Percentiles rank a stretch among this genome's conserved stretches.
Evolutionary conservation across 495 filamentous ascomycete genomes (phyloP).

Genomic region (Talaromyces thailandensis): DNA sequence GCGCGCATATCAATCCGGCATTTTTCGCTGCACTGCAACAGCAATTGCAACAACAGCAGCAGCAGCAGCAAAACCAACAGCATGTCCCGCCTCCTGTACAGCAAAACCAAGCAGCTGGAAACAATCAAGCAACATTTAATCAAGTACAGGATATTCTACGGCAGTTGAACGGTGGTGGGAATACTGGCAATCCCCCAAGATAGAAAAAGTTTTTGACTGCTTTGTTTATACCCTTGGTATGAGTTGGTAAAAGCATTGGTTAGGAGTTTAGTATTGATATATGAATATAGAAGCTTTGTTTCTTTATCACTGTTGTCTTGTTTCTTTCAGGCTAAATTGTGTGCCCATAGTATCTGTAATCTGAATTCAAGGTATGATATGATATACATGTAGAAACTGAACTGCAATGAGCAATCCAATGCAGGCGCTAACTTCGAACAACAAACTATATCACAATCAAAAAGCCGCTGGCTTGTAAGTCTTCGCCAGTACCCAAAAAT

Average conservation of each 20-base stretch:
- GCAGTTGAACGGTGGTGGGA: conserved; percentile 14
- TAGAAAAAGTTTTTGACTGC: background rate
- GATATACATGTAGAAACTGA: background rate
- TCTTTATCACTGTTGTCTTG: background rate
- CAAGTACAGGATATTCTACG: conserved; percentile 39
- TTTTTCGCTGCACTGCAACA: conserved; percentile 47
- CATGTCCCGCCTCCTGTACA: conserved; percentile 16
- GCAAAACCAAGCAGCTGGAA: conserved; percentile 22
- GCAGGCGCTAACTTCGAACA: background rate
- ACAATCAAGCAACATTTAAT: conserved; percentile 24
- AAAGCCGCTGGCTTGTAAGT: conserved; percentile 33
- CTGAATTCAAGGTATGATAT: background rate
- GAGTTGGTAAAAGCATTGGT: background rate
- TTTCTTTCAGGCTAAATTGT: background rate
- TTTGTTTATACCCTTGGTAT: background rate
- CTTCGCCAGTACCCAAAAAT: conserved; percentile 93
- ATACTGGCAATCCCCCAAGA: background rate
- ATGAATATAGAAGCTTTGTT: background rate
- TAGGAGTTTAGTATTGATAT: background rate
- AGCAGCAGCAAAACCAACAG: conserved; percentile 33
- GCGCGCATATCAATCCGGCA: conserved; percentile 56
- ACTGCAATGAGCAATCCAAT: background rate
- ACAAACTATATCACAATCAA: background rate
- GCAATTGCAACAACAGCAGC: conserved; percentile 29
- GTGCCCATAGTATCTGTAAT: background rate